Percentiles rank a stretch among this genome's conserved stretches.
These are phyloP conservation scores for Aciculoconidium aculeatum DNA, from an alignment of 805 yeast genomes.

Conservation along the genomic window DNA sequence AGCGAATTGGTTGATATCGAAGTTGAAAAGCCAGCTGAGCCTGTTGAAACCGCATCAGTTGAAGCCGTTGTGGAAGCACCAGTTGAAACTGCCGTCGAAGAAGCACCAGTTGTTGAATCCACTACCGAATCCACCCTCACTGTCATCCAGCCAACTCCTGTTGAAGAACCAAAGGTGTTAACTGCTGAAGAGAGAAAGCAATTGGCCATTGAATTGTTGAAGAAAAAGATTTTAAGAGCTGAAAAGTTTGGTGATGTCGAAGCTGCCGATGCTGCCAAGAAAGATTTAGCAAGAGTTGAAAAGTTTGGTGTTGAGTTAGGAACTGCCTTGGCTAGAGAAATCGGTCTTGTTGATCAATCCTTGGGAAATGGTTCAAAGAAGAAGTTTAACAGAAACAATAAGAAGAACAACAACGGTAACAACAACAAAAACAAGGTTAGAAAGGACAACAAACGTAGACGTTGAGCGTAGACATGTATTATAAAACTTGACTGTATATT, in stretches of 20 bases:
- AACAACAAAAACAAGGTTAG: slow-evolving; percentile 2
- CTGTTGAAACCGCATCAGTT: slow-evolving; percentile 13
- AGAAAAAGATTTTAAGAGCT: slow-evolving; percentile 64
- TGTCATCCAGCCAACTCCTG: slow-evolving; percentile 12
- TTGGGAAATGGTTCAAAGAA: slow-evolving; percentile 16
- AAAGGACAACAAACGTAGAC: slow-evolving; percentile 3
- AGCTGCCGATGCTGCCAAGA: slow-evolving; percentile 49
- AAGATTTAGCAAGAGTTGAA: slow-evolving; percentile 63
- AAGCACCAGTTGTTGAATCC: slow-evolving; percentile 9
- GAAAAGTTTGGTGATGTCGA: slow-evolving; percentile 71
- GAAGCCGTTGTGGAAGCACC: no score
- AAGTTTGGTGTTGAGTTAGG: slow-evolving; percentile 77
- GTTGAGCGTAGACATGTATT: slow-evolving; percentile 1
- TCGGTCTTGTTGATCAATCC: slow-evolving; percentile 46
- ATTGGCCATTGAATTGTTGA: slow-evolving; percentile 61
- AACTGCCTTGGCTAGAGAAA: slow-evolving; percentile 60
- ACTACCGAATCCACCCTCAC: slow-evolving; percentile 10
- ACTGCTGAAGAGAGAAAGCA: slow-evolving; percentile 68
- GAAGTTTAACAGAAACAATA: slow-evolving; percentile 11
- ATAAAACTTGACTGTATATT: background rate
- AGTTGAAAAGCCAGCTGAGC: slow-evolving; percentile 12
- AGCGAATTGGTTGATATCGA: no score
- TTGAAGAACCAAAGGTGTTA: slow-evolving; percentile 28
- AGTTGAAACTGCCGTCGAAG: slow-evolving; percentile 10
- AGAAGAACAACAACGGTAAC: slow-evolving; percentile 8